phyloP scores from a whole-genome alignment of 73 alveolate genomes.

The Paramecium octaurelia region DNA sequence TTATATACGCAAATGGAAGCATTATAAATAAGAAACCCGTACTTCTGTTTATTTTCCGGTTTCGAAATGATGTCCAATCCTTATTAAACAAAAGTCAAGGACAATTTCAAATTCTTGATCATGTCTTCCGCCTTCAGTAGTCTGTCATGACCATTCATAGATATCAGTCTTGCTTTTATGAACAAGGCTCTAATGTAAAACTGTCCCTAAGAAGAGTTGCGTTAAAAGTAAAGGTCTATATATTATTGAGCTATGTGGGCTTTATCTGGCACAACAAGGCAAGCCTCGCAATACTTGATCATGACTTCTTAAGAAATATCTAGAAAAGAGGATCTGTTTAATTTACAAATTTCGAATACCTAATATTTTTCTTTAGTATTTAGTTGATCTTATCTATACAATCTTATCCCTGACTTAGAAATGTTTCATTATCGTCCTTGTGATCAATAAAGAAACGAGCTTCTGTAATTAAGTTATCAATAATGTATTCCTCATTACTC shows the following conservation, averaged over 20 bases:
- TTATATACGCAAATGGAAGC: constrained; percentile 91
- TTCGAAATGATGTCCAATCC: constrained; percentile 89
- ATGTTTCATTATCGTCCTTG: constrained; percentile 33
- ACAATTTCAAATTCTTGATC: constrained; percentile 79
- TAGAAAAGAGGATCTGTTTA: background rate
- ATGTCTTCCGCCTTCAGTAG: constrained; percentile 92
- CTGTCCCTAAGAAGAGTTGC: constrained; percentile 86
- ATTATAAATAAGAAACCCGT: constrained; percentile 90
- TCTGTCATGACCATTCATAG: constrained; percentile 77
- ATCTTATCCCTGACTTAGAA: background rate
- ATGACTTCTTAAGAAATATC: background rate
- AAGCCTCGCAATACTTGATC: constrained; percentile 5
- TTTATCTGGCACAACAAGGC: constrained; percentile 65
- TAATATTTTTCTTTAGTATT: constrained; percentile 18
- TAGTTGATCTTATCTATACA: background rate
- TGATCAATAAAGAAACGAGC: constrained; percentile 36
- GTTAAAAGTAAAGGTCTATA: constrained; percentile 82
- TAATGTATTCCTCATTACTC: constrained; percentile 20
- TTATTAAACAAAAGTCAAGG: constrained; percentile 84
- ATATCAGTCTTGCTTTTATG: constrained; percentile 78
- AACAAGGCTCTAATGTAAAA: constrained; percentile 94
- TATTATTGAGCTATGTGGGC: constrained; percentile 83
- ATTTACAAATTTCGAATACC: background rate
- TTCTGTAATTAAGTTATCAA: background rate
- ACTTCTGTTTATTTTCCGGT: constrained; percentile 96